Evolutionary conservation across 73 alveolate species (phyloP).

Genomic region (Paramecium pentaurelia): DNA sequence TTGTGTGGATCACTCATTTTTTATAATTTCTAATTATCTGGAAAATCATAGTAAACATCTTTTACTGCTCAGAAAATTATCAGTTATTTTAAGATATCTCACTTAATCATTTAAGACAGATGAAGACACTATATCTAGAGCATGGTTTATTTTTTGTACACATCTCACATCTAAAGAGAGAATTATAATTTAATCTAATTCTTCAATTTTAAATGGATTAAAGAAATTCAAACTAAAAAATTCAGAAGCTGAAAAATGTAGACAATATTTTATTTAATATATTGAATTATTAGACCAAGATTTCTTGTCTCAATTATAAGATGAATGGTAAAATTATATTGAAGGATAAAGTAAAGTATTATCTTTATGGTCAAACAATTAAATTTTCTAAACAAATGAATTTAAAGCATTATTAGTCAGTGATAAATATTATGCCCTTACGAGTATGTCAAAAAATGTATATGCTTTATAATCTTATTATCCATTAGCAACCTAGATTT

Average conservation of each 20-base stretch:
- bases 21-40: neutral
- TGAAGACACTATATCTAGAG: neutral
- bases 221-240: neutral
- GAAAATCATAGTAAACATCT: conserved; percentile 16
- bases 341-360: neutral
- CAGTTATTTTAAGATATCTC: neutral
- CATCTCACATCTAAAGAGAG: neutral
- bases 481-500: neutral
- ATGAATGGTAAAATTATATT: neutral
- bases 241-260: neutral
- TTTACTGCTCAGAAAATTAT: neutral
- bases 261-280: neutral
- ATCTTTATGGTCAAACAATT: conserved; percentile 21
- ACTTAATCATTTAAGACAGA: conserved; percentile 4
- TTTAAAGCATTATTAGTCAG: neutral
- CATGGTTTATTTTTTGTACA: conserved; percentile 1
- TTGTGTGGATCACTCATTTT: neutral
- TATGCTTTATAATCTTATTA: conserved; percentile 8
- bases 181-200: neutral
- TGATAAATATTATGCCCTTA: conserved; percentile 13
- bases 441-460: conserved; percentile 7
- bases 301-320: neutral
- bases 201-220: neutral
- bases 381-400: neutral
- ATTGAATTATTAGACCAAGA: neutral